phyloP scores from a whole-genome alignment of 257 asterid species.

The Nyctanthes arbortristis region DNA sequence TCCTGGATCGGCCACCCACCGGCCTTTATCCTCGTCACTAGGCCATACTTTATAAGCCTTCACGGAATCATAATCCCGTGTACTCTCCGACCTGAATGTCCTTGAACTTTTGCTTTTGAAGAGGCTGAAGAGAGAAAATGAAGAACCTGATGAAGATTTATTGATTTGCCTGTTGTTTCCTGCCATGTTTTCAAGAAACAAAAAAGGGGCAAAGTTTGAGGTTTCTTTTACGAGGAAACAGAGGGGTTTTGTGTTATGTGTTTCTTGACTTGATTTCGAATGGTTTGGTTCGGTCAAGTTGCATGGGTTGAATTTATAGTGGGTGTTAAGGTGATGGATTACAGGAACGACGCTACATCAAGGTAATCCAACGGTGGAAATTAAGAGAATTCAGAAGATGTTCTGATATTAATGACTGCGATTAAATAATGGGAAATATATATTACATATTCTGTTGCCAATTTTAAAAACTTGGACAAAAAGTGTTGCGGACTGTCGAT shows the following conservation, averaged over 20 bases:
- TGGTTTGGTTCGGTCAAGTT: slow-evolving; percentile 21
- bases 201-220: neutral
- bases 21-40: slow-evolving; percentile 51
- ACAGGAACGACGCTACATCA: no score
- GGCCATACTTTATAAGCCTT: slow-evolving; percentile 50
- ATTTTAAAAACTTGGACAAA: slow-evolving; percentile 1
- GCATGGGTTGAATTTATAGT: slow-evolving; percentile 15
- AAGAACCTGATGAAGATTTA: slow-evolving; percentile 20
- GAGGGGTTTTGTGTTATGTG: neutral
- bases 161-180: slow-evolving; percentile 30
- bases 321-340: slow-evolving; percentile 5
- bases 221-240: neutral
- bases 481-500: slow-evolving; percentile 36
- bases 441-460: slow-evolving; percentile 15
- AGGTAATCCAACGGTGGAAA: slow-evolving; percentile 24
- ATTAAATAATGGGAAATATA: slow-evolving; percentile 14
- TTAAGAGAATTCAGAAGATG: slow-evolving; percentile 2
- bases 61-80: slow-evolving; percentile 29
- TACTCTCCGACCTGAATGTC: slow-evolving; percentile 9
- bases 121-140: slow-evolving; percentile 35
- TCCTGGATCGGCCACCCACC: slow-evolving; percentile 55
- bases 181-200: slow-evolving; percentile 20
- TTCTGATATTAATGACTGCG: slow-evolving; percentile 29
- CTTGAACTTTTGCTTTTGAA: slow-evolving; percentile 31
- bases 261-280: neutral